phyloP scores from a whole-genome alignment of 2,329 filamentous ascomycete genomes.

The Tolypocladium capitatum region DNA sequence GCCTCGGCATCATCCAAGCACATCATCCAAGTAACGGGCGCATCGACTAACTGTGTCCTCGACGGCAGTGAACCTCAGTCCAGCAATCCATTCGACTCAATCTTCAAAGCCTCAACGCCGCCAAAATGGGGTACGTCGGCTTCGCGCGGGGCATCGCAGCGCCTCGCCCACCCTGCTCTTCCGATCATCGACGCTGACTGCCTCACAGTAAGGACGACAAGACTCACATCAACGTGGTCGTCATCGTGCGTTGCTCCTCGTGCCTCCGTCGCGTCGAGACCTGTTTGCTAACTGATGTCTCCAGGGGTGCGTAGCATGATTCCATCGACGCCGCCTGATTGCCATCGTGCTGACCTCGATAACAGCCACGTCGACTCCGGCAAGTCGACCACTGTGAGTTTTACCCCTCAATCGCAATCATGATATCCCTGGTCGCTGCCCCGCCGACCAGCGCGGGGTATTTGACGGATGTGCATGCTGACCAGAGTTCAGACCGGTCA shows the following conservation, averaged over 20 bases:
- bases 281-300: conserved; percentile 7
- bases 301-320: conserved; percentile 14
- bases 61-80: conserved; percentile 4
- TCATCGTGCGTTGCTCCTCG: conserved; percentile 49
- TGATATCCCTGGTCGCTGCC: conserved; percentile 3
- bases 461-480: conserved; percentile 4
- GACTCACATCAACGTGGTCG: conserved; percentile 94
- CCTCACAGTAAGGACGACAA: conserved; percentile 77
- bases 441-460: conserved; percentile 7
- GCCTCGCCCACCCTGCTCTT: background rate
- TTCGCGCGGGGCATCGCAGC: background rate
- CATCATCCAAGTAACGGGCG: background rate
- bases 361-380: conserved; percentile 91
- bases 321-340: conserved; percentile 12
- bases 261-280: background rate
- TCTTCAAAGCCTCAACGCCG: conserved; percentile 9
- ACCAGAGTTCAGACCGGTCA: conserved; percentile 46
- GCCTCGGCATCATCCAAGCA: conserved; percentile 1
- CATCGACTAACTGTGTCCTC: conserved; percentile 2
- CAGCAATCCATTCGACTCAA: conserved; percentile 5
- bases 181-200: conserved; percentile 2
- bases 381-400: conserved; percentile 92
- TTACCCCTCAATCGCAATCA: conserved; percentile 4
- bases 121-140: conserved; percentile 21
- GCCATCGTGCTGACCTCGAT: conserved; percentile 10